Percentiles rank a stretch among this genome's conserved stretches.
Conservation (phyloP, 2,329 filamentous ascomycete species). For the Pezicula carpinea region DNA sequence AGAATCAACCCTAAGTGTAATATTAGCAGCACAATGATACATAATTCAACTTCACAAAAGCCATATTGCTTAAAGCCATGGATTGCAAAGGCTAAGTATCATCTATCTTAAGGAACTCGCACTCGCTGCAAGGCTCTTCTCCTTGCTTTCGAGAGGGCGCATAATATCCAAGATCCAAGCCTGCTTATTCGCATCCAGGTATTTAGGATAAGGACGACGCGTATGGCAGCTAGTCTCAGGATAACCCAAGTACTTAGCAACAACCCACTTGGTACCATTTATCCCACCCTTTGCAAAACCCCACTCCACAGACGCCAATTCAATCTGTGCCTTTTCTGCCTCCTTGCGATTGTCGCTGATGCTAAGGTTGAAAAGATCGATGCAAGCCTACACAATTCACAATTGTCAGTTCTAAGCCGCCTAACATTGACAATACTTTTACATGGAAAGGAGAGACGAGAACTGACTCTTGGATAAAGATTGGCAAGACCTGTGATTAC, state of each 20-base stretch:
- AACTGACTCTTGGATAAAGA: conserved; percentile 27
- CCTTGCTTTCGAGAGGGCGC: conserved; percentile 14
- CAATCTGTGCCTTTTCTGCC: conserved; percentile 44
- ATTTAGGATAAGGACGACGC: conserved; percentile 49
- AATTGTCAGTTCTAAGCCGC: conserved; percentile 37
- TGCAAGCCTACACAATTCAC: conserved; percentile 31
- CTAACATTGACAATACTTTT: too few relatives aligned
- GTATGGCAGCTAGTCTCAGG: conserved; percentile 45
- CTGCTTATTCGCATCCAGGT: conserved; percentile 39
- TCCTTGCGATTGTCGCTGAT: conserved; percentile 40
- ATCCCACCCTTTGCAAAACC: conserved; percentile 55
- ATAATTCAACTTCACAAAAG: too few relatives aligned
- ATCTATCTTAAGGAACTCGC: neutral
- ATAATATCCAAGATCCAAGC: conserved; percentile 32
- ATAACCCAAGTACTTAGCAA: conserved; percentile 49
- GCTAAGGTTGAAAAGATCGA: conserved; percentile 45
- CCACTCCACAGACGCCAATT: conserved; percentile 48
- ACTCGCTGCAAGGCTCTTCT: conserved; percentile 2
- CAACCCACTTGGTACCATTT: conserved; percentile 57
- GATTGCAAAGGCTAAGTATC: neutral
- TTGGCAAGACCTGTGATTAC: conserved; percentile 61
- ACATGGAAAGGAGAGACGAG: neutral
- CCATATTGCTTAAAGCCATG: too few relatives aligned
- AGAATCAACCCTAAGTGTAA: too few relatives aligned
- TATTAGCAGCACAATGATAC: too few relatives aligned